Evolutionary conservation across 371 early-diverging fungal species (phyloP), one percentile per base, ranked within the genome.

Genomic region (Mucor plumbeus): DNA sequence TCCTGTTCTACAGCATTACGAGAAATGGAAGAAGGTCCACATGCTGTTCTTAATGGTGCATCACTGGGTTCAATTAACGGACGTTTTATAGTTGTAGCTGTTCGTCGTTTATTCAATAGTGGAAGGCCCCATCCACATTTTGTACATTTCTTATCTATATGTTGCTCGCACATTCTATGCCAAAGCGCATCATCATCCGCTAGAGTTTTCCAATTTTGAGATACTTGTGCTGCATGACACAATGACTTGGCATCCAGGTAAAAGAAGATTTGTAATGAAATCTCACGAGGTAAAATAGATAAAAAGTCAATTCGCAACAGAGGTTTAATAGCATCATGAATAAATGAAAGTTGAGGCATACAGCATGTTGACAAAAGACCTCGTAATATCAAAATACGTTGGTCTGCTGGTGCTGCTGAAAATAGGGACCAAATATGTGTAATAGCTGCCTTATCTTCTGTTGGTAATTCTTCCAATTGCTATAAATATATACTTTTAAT

Each of bases 101-200:
- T 39, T 38, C 75, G 63, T 70, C 78, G 73, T 73, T 78, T 70
- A 69, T 75, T 71, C 36, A 95, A 72, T 44, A 91, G 66, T 10
- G 95, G 95, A 39, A 95, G 71, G 7, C 97, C 95, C 97, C 97
- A 97, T 3, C 97, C 97, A 68, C 97, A 97, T 69, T 91, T 95
- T 41, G 83, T 84, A 71, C 97, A 97, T 72, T 94, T 92, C 64
- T 91, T 91, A 76, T 95, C 95, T 59, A 97, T 97, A 68, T 97
- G 97, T 75, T 96, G 97, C 50, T 91, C 93, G 67, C 97, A 97
- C 93, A 97, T 93, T 21, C 92, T 81, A 58, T 96, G 92, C 97
- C 97, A 97, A 14, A 97, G 78, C 0, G 87, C 78, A 72, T 97
- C 94, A 68, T 95, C 94, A 63, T 97, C 94, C 0, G 97, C 92